Evolutionary conservation across 2,329 filamentous ascomycete genomes (phyloP), one percentile per base, ranked within the genome.

Genomic region (Reticulascus tulasneorum): DNA sequence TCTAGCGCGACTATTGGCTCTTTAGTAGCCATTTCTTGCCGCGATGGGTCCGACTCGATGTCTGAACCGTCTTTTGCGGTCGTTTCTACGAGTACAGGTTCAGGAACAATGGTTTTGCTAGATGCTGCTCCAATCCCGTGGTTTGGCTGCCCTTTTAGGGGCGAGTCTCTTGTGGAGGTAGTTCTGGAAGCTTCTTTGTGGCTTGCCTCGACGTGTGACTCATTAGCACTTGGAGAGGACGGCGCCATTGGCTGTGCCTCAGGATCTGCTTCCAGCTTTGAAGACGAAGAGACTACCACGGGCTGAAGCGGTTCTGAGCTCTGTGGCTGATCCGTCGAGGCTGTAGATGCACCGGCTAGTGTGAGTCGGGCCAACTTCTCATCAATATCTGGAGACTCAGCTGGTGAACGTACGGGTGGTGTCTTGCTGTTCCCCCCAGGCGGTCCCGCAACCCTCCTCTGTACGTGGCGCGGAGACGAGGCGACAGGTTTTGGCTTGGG

Each of bases 331-430:
- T 21, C n/a, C n/a, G n/a, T n/a, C n/a, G n/a, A n/a, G n/a, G n/a
- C n/a, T n/a, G n/a, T n/a, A 9, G 6, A 12, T 16, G 19, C 8
- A 17, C 12, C 20, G 7, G 17, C 13, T 6, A 45, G 29, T 21
- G 37, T 44, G 13, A 46, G 44, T 4, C 22, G 33, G 6, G 44
- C 38, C 35, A 44, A 20, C 13, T 35, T 29, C 23, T 38, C 35
- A 17, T 34, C 31, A 6, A 41, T 30, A n/a, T 41, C 40, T 16
- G 38, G 40, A 22, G 27, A 36, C 13, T 36, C 31, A 44, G 45
- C 36, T 42, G 48, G 33, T 49, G 45, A 37, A 56, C 51, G 49
- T 54, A 55, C 52, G 44, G 49, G 48, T 9, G 15, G 34, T 8
- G 12, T 19, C 17, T 23, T 24, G 12, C 17, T 24, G n/a, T 21